Conservation (phyloP, 1,284 basidiomycete species). For the Rhodotorula sp. region DNA sequence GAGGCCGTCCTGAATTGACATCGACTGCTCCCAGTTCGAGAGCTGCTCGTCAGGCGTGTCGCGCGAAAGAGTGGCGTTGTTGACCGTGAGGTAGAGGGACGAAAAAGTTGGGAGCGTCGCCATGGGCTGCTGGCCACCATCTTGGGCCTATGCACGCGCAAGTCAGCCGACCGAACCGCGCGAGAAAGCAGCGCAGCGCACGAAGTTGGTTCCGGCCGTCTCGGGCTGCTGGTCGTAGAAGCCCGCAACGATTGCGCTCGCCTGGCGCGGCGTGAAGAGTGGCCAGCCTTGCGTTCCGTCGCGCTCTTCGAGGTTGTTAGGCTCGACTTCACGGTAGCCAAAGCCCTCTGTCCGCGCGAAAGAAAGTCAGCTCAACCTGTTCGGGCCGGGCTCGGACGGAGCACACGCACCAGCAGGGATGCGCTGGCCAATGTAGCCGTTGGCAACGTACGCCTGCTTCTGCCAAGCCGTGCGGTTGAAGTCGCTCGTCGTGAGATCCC, state of each 20-base stretch:
- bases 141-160: background rate
- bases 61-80: constrained; percentile 37
- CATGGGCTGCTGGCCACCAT: constrained; percentile 44
- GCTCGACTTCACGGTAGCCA: constrained; percentile 31
- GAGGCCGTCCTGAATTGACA: constrained; percentile 43
- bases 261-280: constrained; percentile 33
- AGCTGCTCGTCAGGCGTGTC: constrained; percentile 29
- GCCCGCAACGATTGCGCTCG: constrained; percentile 41
- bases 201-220: constrained; percentile 46
- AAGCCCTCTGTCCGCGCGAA: constrained; percentile 24
- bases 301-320: constrained; percentile 16
- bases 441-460: constrained; percentile 34
- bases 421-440: constrained; percentile 45
- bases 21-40: constrained; percentile 42
- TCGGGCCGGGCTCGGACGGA: too few species aligned
- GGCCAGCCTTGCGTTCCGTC: constrained; percentile 38
- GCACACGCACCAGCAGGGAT: constrained; percentile 42
- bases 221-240: constrained; percentile 44
- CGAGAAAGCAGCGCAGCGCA: background rate
- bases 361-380: background rate
- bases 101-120: constrained; percentile 45
- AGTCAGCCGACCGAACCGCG: rapidly evolving
- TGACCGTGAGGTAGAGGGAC: constrained; percentile 42
- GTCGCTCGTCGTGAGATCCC: constrained; percentile 21
- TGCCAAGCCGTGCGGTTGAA: constrained; percentile 32